Conservation (phyloP, 495 filamentous ascomycete genomes). For the Lasiosphaeria ovina region DNA sequence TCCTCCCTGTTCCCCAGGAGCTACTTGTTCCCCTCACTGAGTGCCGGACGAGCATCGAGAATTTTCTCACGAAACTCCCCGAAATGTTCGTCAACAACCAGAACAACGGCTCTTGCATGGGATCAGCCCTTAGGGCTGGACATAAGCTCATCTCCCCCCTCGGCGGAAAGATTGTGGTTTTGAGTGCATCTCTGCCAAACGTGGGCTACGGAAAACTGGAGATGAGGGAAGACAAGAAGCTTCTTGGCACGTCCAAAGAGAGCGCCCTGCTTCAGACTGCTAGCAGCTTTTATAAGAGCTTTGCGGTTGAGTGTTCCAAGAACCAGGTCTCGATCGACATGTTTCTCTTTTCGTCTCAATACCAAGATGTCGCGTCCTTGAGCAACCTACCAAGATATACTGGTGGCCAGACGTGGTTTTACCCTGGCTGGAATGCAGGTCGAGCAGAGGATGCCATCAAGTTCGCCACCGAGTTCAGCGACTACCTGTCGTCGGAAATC, state of each 20-base stretch:
- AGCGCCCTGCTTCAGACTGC: conserved; percentile 81
- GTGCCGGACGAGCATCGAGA: conserved; percentile 84
- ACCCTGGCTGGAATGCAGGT: conserved; percentile 95
- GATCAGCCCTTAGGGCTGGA: conserved; percentile 84
- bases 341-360: conserved; percentile 97
- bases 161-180: conserved; percentile 89
- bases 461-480: conserved; percentile 93
- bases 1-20: conserved; percentile 89
- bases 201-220: conserved; percentile 86
- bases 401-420: conserved; percentile 97
- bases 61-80: conserved; percentile 86
- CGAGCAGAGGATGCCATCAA: conserved; percentile 94
- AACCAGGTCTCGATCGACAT: conserved; percentile 98
- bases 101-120: conserved; percentile 83
- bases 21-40: conserved; percentile 89
- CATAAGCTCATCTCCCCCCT: conserved; percentile 93
- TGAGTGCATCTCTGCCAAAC: conserved; percentile 89
- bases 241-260: conserved; percentile 92
- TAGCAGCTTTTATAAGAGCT: conserved; percentile 97
- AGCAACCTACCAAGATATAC: conserved; percentile 95
- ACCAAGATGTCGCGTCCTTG: conserved; percentile 94
- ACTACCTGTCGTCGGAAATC: conserved; percentile 92
- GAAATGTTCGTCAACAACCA: conserved; percentile 96
- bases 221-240: conserved; percentile 94
- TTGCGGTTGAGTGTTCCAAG: conserved; percentile 98